Conservation (phyloP, 768 basidiomycete species). For the Neoboletus brunneissimus region DNA sequence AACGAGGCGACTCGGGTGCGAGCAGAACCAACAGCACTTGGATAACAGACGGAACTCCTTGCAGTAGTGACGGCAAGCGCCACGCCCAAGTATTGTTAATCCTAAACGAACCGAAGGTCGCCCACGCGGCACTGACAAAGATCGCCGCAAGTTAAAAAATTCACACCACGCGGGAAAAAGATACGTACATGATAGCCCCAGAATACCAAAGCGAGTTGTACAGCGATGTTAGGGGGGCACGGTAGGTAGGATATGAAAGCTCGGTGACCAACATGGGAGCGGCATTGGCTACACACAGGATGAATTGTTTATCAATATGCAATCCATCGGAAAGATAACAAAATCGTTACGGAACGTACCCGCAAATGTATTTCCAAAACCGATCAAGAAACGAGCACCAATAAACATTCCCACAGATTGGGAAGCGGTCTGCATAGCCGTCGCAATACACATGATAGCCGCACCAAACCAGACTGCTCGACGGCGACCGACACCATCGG, state of each 20-base stretch:
- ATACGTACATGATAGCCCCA: conserved; percentile 68
- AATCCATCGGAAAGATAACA: not conserved
- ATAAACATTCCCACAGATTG: conserved; percentile 79
- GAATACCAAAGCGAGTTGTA: conserved; percentile 88
- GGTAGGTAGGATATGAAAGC: conserved; percentile 77
- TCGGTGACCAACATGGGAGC: conserved; percentile 84
- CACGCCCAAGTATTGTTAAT: conserved; percentile 70
- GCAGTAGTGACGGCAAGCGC: conserved; percentile 75
- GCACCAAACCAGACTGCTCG: conserved; percentile 66
- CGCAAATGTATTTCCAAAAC: conserved; percentile 73
- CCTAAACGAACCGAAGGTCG: conserved; percentile 77
- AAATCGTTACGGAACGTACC: conserved; percentile 32
- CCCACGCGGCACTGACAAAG: conserved; percentile 63
- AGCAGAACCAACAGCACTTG: conserved; percentile 67
- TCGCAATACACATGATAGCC: conserved; percentile 62
- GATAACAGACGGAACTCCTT: conserved; percentile 65
- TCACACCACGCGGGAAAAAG: not conserved
- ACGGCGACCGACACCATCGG: conserved; percentile 70
- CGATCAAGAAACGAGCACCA: conserved; percentile 74
- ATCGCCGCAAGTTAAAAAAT: not conserved
- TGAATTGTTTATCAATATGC: not conserved
- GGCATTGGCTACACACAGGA: conserved; percentile 47
- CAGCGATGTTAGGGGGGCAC: conserved; percentile 70
- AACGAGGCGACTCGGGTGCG: conserved; percentile 82
- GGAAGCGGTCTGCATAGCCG: conserved; percentile 65